Percentiles rank a stretch among this genome's conserved stretches.
phyloP scores from a whole-genome alignment of 768 basidiomycete genomes.

The Crucibulum laeve region DNA sequence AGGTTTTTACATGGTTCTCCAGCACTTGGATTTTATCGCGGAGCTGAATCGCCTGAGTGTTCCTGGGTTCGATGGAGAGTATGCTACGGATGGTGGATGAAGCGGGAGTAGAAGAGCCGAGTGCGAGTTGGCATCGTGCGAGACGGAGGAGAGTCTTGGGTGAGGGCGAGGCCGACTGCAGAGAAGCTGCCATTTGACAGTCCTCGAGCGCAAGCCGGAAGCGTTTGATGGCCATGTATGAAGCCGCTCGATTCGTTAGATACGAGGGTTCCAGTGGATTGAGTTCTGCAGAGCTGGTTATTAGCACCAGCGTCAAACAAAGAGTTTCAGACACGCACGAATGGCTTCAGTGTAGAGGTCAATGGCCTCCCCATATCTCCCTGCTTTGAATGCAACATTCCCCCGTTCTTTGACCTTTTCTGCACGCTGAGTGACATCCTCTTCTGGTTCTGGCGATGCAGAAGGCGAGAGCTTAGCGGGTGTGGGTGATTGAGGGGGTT shows the following conservation, averaged over 20 bases:
- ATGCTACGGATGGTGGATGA: conserved; percentile 61
- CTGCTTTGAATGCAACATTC: conserved; percentile 69
- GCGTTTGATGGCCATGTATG: conserved; percentile 76
- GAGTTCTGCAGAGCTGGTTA: conserved; percentile 36
- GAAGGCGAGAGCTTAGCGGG: conserved; percentile 12
- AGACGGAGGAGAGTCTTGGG: conserved; percentile 79
- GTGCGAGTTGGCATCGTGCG: conserved; percentile 78
- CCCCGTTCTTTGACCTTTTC: conserved; percentile 72
- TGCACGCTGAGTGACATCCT: conserved; percentile 42
- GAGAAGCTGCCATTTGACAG: conserved; percentile 67
- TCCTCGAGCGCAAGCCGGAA: conserved; percentile 74
- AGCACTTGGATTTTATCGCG: conserved; percentile 57
- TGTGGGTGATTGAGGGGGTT: conserved; percentile 11
- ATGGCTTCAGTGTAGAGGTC: conserved; percentile 75
- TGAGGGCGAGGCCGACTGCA: conserved; percentile 60
- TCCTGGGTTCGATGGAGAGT: conserved; percentile 58
- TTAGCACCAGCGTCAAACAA: conserved; percentile 3
- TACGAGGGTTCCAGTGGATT: conserved; percentile 69
- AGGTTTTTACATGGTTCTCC: conserved; percentile 62
- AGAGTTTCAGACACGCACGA: conserved; percentile 30
- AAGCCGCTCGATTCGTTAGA: conserved; percentile 82
- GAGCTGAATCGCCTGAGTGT: conserved; percentile 56
- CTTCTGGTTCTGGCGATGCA: conserved; percentile 21
- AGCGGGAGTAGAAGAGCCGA: conserved; percentile 66
- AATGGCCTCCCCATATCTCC: conserved; percentile 62